Evolutionary conservation across 2,329 filamentous ascomycete species (phyloP).

Genomic region (Penicillium sp.): DNA sequence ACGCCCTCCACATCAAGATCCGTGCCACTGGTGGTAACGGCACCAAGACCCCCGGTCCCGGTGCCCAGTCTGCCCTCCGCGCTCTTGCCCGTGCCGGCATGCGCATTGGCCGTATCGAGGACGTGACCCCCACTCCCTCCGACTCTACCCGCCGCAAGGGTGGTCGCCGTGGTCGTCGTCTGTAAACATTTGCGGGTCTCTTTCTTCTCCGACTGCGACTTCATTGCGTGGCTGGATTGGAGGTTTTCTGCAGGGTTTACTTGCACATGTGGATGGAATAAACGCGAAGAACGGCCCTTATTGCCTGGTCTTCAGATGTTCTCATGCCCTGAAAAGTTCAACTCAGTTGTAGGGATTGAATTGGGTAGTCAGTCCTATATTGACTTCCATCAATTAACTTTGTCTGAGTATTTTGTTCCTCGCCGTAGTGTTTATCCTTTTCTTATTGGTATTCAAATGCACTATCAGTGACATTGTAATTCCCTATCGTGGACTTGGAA

Average conservation of each 20-base stretch:
- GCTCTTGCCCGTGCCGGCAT: conserved; percentile 98
- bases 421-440: not conserved
- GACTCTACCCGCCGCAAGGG: conserved; percentile 99
- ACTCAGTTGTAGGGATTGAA: conserved; percentile 20
- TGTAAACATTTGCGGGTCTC: conserved; percentile 57
- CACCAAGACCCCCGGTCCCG: conserved; percentile 99
- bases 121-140: conserved; percentile 97
- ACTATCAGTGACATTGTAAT: too few species aligned
- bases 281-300: conserved; percentile 49
- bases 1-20: conserved; percentile 99
- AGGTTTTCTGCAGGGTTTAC: conserved; percentile 29
- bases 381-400: conserved; percentile 21
- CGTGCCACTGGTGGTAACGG: conserved; percentile 98
- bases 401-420: conserved; percentile 9
- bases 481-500: too few species aligned
- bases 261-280: conserved; percentile 44
- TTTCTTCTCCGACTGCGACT: conserved; percentile 26
- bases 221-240: conserved; percentile 28
- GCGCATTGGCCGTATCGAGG: conserved; percentile 99
- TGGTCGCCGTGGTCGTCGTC: conserved; percentile 99
- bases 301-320: conserved; percentile 48
- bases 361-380: conserved; percentile 19
- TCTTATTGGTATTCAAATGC: too few species aligned
- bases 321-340: conserved; percentile 31
- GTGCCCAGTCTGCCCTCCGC: conserved; percentile 97